phyloP scores from a whole-genome alignment of 495 filamentous ascomycete species.

The Haplographium delicatum region DNA sequence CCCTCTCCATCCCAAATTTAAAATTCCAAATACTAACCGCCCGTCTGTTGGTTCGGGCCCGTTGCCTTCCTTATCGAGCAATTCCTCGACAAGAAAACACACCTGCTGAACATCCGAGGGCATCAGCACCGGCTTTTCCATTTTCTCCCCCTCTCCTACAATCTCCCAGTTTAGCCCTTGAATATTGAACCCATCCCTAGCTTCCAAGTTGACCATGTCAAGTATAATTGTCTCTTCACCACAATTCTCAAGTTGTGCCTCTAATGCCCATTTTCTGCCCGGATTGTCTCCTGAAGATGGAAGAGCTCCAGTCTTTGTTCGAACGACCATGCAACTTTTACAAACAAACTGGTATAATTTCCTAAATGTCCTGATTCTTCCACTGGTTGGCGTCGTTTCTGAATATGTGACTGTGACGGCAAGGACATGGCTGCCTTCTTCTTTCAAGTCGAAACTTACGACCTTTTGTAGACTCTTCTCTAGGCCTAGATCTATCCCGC shows the following conservation, averaged over 20 bases:
- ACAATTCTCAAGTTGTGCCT: constrained; percentile 93
- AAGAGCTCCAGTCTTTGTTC: constrained; percentile 76
- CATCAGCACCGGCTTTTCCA: constrained; percentile 60
- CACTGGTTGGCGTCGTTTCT: constrained; percentile 57
- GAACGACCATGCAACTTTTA: constrained; percentile 78
- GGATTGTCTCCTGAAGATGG: constrained; percentile 18
- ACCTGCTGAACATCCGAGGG: constrained; percentile 88
- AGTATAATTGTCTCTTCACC: constrained; percentile 62
- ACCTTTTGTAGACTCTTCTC: constrained; percentile 77
- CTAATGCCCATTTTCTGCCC: constrained; percentile 55
- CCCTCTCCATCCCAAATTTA: constrained; percentile 82
- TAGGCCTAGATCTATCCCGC: constrained; percentile 48
- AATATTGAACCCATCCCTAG: constrained; percentile 41
- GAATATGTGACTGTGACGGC: constrained; percentile 94
- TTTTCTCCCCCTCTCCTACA: constrained; percentile 30
- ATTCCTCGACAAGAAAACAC: constrained; percentile 78
- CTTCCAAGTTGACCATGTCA: constrained; percentile 47
- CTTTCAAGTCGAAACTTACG: constrained; percentile 80
- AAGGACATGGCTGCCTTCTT: constrained; percentile 89
- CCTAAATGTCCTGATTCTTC: constrained; percentile 77
- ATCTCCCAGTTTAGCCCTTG: constrained; percentile 47
- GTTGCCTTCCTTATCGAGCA: constrained; percentile 44
- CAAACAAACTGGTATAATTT: constrained; percentile 97
- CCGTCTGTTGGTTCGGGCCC: constrained; percentile 48
- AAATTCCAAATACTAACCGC: constrained; percentile 66